These are phyloP conservation scores for Pelargonium exstipulatum DNA, from an alignment of 441 rosid species.

Conservation along the genomic window DNA sequence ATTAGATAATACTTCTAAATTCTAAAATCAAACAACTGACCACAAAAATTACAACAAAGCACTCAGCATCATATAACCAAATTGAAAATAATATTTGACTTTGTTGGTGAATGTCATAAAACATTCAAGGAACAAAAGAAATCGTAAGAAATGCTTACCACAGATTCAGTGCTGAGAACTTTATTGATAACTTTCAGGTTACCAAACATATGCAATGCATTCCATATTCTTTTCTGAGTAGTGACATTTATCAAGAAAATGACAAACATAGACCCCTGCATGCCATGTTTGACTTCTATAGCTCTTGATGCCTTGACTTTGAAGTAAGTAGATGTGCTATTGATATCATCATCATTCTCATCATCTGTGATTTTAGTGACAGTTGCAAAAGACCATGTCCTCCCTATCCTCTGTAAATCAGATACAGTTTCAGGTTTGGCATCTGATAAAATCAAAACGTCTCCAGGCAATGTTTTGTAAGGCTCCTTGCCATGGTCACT, in stretches of 20 bases:
- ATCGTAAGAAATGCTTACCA: conserved; percentile 26
- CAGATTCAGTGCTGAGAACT: conserved; percentile 27
- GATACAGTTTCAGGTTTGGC: conserved; percentile 32
- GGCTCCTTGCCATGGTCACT: conserved; percentile 34
- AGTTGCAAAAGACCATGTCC: conserved; percentile 34
- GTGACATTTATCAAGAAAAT: conserved; percentile 36
- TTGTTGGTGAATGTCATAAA: background rate
- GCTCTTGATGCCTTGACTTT: conserved; percentile 20
- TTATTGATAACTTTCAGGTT: conserved; percentile 30
- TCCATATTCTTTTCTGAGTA: conserved; percentile 52
- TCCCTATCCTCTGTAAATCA: conserved; percentile 39
- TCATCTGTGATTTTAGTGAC: conserved; percentile 23
- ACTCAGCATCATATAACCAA: background rate
- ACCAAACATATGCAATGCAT: conserved; percentile 31
- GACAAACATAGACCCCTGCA: conserved; percentile 27
- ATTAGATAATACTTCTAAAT: background rate
- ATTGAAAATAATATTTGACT: background rate
- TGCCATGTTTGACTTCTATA: conserved; percentile 11
- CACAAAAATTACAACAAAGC: background rate
- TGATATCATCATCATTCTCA: conserved; percentile 17
- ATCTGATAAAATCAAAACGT: conserved; percentile 38
- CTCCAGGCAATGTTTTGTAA: conserved; percentile 46
- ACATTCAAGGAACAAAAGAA: conserved; percentile 1
- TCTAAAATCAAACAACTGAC: background rate
- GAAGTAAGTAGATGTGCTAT: conserved; percentile 20